Conservation (phyloP, 2,329 filamentous ascomycete genomes). For the Claviceps spartinae region DNA sequence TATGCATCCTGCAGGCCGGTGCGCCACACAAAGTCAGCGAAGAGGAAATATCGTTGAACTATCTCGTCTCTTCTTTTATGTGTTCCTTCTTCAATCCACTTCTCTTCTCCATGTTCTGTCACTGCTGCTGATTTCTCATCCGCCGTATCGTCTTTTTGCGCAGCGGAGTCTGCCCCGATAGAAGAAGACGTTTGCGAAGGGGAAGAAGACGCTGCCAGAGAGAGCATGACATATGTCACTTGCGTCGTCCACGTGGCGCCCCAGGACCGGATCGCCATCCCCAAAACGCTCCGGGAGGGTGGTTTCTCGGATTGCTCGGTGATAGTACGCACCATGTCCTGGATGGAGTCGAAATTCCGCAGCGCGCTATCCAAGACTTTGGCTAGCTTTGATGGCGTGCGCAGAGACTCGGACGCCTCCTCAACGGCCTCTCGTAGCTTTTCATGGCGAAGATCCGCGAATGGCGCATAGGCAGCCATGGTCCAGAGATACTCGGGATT, state of each 20-base stretch:
- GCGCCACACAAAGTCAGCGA: constrained; percentile 6
- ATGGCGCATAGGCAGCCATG: constrained; percentile 8
- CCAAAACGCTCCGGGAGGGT: constrained; percentile 5
- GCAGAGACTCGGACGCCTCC: constrained; percentile 6
- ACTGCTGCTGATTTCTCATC: neutral
- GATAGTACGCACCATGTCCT: neutral
- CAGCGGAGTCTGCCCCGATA: too few species aligned
- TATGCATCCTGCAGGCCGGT: constrained; percentile 4
- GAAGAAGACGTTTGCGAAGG: neutral
- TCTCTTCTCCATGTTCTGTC: neutral
- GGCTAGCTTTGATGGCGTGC: constrained; percentile 4
- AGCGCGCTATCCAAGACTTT: constrained; percentile 6
- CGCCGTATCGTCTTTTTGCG: too few species aligned
- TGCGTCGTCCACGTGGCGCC: constrained; percentile 8
- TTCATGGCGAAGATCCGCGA: constrained; percentile 5
- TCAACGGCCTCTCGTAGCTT: constrained; percentile 5
- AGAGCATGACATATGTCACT: constrained; percentile 7
- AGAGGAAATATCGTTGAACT: neutral
- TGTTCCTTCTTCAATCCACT: neutral
- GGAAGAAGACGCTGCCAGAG: neutral
- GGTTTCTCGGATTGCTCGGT: neutral
- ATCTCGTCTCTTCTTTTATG: neutral
- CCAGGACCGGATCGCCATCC: constrained; percentile 10
- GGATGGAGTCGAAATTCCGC: constrained; percentile 6
- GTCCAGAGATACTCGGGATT: constrained; percentile 6